Conservation (phyloP, 2,329 filamentous ascomycete species). For the Hypoxylon sp. region DNA sequence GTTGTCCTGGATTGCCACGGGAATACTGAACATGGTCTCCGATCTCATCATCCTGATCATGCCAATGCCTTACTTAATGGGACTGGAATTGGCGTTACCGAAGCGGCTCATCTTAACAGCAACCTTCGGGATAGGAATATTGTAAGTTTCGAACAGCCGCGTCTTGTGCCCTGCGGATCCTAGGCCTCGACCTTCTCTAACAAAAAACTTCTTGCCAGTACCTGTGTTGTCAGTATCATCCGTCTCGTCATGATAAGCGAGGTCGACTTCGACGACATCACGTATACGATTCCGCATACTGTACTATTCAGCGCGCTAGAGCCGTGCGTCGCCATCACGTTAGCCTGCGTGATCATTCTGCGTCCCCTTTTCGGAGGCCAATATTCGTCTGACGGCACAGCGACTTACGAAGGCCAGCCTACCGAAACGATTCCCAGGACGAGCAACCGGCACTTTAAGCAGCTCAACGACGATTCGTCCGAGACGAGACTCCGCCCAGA, state of each 20-base stretch:
- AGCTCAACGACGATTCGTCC: constrained; percentile 42
- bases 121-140: constrained; percentile 46
- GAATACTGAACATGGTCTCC: constrained; percentile 46
- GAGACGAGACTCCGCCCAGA: constrained; percentile 42
- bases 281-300: constrained; percentile 46
- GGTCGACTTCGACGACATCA: constrained; percentile 48
- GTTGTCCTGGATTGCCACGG: constrained; percentile 43
- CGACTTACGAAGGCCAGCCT: constrained; percentile 17
- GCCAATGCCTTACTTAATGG: constrained; percentile 46
- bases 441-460: constrained; percentile 37
- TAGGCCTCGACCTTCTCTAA: not conserved
- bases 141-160: constrained; percentile 38
- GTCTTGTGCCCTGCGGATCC: not conserved
- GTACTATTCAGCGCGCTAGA: constrained; percentile 50
- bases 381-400: constrained; percentile 33
- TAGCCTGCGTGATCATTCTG: constrained; percentile 52
- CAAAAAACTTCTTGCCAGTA: not conserved
- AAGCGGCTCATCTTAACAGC: constrained; percentile 45
- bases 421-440: constrained; percentile 17
- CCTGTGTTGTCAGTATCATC: constrained; percentile 44
- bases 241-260: constrained; percentile 46
- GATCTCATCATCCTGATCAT: constrained; percentile 45
- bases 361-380: constrained; percentile 48
- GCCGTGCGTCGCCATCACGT: constrained; percentile 49
- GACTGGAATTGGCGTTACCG: constrained; percentile 42